Base-by-base conservation (phyloP, 805 yeast species). In the Suhomyces tanzawaensis region DNA sequence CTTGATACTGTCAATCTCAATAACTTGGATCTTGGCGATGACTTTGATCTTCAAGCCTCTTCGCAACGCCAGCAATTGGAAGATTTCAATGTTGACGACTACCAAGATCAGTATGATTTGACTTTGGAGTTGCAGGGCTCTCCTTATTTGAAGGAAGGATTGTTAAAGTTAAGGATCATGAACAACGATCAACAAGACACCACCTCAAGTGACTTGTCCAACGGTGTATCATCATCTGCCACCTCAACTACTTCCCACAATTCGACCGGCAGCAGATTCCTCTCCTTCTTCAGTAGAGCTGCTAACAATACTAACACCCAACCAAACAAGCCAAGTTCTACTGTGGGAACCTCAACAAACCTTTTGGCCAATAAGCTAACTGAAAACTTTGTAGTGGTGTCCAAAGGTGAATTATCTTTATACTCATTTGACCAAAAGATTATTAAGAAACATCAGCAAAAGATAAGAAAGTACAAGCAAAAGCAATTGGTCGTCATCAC, bases 141-240 rank as follows among this genome's bases (percentile, higher is more conserved):
- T 1, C 91, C 93, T 1, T 84, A 86, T 78, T 71, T 81, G 40
- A 81, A 84, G 53, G 91, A 84, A 60, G 91, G 93, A 1, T 51
- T 84, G 25, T 64, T 81, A 47, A 68, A 74, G 45, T 57, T 66
- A 49, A 61, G 58, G 41, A 58, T 66, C 19, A 46, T 57, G 37
- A 58, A 66, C 44, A 60, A 67, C 51, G 72, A 65, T 47, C 58
- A 55, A 48, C 58, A 58, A 17, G 72, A 68, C 47, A 49, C 49
- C 34, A 33, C 44, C 14, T 33, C 41, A 16, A 37, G 35, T 18
- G 34, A 39, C 8, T 17, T 34, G 14, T 31, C 40, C 11, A 36
- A 29, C 8, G 46, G 50, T 5, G 38, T 42, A 5, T 34, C 52
- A 7, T 43, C 59, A 4, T 45, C 52, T n/a, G 40, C 47, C 3